These are phyloP conservation scores for Triticum aestivum DNA, from an alignment of 176 grass and related monocot species.

Conservation along the genomic window IWGSC_CS_RefSeq_v2.1 NC_057794.1:34373965-34374464, in stretches of 20 bases:
- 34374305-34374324: background rate
- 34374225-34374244: background rate
- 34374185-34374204: background rate
- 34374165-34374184: background rate
- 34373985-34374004: background rate
- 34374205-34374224: background rate
- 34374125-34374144: background rate
- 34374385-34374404: no score
- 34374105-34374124: background rate
- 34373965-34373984: background rate
- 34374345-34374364: background rate
- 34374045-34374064: background rate
- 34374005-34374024: background rate
- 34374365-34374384: background rate
- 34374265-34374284: background rate
- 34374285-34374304: background rate
- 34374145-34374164: background rate
- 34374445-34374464: no score
- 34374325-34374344: background rate
- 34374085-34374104: background rate
- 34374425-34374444: no score
- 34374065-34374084: background rate
- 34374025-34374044: background rate
- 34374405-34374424: no score
- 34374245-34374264: no score